Base-by-base conservation (phyloP, 129 eudicot species). In the Deinandra increscens region DNA sequence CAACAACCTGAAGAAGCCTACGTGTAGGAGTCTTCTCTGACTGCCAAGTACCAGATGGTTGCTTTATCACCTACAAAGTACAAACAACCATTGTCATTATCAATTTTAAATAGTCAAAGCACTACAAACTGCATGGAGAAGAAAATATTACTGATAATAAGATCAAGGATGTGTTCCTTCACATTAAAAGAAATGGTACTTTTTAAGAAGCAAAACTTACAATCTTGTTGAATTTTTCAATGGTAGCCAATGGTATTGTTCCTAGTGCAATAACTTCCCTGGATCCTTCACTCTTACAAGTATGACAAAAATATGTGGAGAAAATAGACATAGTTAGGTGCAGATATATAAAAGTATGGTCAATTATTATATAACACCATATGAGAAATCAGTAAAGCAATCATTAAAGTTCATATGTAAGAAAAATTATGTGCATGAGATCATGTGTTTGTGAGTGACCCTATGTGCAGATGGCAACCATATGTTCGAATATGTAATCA, bases 161-260 rank as follows among this genome's bases (percentile, higher is more conserved):
- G 53, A 29, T 51, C 22, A 9, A 20, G 39, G 38, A 74, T 38
- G 54, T 53, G 38, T 51, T 39, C 65, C 20, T 39, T 51, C 56
- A 51, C 8, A 26, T 26, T 56, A 26, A 56, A 26, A 26, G 38
- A 56, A 5, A 23, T 56, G 39, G 63, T 26, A 23, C 17, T 55
- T 11, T 38, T 22, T 15, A 36, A 18, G 48, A 72, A 70, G 78
- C 22, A 68, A 67, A 73, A 87, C 99, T 80, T 83, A 90, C 99
- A 60, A 84, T 77, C 78, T 87, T 94, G 82, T 78, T 84, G 82
- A 94, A 87, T 82, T 90, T 94, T 62, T 94, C 99, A 12, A 94
- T 85, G 69, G 96, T 84, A 10, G 96, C 89, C 79, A 94, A 78
- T 2, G 99, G 91, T 79, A 89, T 90, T 23, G 99, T 94, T 72